Evolutionary conservation across 192 early-diverging fungal genomes (phyloP).

Genomic region (Bifiguratus adelaidae): DNA sequence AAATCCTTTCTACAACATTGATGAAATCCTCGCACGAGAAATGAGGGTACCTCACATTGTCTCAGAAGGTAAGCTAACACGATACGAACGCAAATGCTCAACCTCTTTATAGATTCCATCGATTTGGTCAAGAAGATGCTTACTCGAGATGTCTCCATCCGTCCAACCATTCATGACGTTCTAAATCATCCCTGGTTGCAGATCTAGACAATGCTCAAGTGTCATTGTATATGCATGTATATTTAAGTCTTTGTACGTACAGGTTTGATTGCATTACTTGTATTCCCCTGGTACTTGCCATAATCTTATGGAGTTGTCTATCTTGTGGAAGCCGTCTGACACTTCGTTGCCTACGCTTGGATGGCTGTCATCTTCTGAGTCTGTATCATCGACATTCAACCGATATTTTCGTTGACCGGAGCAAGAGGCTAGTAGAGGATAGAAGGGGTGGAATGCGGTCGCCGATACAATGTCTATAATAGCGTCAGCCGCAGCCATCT

Average conservation of each 20-base stretch:
- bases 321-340: too few species aligned
- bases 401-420: conserved; percentile 67
- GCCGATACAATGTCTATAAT: conserved; percentile 44
- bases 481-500: background rate
- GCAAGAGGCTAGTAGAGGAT: conserved; percentile 52
- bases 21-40: conserved; percentile 47
- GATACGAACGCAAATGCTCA: too few species aligned
- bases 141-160: conserved; percentile 48
- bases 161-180: conserved; percentile 72
- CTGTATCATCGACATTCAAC: too few species aligned
- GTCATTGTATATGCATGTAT: too few species aligned
- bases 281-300: too few species aligned
- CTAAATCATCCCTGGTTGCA: conserved; percentile 64
- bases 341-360: too few species aligned
- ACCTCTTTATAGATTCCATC: conserved; percentile 37
- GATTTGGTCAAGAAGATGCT: conserved; percentile 67
- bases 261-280: too few species aligned
- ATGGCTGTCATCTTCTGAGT: too few species aligned
- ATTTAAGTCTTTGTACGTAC: too few species aligned
- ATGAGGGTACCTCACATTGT: conserved; percentile 43
- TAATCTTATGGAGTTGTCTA: too few species aligned
- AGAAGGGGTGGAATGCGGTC: conserved; percentile 48
- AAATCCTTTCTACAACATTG: conserved; percentile 61
- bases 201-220: too few species aligned
- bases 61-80: conserved; percentile 34